A percentile compares a stretch with the other conserved stretches of the same genome.
Conservation (phyloP, 1,139 yeast genomes). For the Arxiozyma telluris region DNA sequence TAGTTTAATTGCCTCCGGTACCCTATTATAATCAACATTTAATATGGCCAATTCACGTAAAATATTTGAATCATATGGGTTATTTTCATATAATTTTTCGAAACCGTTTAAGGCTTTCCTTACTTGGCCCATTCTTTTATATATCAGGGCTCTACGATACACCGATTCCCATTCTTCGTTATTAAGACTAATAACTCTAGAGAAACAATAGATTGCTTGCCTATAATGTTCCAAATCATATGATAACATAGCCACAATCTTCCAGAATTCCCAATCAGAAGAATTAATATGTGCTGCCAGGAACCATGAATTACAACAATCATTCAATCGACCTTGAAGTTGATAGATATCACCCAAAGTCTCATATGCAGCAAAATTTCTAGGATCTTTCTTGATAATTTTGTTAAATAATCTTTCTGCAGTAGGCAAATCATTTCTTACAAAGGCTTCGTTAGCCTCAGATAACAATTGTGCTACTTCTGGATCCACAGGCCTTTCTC, state of each 20-base stretch:
- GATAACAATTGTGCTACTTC: constrained; percentile 60
- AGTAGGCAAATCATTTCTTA: constrained; percentile 48
- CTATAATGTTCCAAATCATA: constrained; percentile 59
- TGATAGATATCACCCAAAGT: constrained; percentile 78
- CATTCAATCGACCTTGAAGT: constrained; percentile 54
- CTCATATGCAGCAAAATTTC: constrained; percentile 74
- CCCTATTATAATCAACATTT: constrained; percentile 65
- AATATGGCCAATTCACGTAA: constrained; percentile 69
- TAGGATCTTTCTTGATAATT: constrained; percentile 68
- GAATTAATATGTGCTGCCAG: constrained; percentile 78
- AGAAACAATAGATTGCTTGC: constrained; percentile 78
- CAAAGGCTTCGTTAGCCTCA: constrained; percentile 74
- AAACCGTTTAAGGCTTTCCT: constrained; percentile 72
- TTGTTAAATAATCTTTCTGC: constrained; percentile 64
- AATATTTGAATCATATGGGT: constrained; percentile 55
- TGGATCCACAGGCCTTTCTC: constrained; percentile 50
- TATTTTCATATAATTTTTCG: constrained; percentile 48
- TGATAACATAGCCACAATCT: constrained; percentile 69
- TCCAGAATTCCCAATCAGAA: constrained; percentile 76
- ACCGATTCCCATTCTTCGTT: constrained; percentile 46
- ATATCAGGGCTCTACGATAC: constrained; percentile 54
- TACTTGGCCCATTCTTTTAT: constrained; percentile 53
- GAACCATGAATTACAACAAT: constrained; percentile 75
- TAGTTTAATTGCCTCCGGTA: constrained; percentile 71
- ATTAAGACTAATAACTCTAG: constrained; percentile 59